Base-by-base conservation (phyloP, 1,284 basidiomycete genomes). In the Ganoderma lingzhi region DNA sequence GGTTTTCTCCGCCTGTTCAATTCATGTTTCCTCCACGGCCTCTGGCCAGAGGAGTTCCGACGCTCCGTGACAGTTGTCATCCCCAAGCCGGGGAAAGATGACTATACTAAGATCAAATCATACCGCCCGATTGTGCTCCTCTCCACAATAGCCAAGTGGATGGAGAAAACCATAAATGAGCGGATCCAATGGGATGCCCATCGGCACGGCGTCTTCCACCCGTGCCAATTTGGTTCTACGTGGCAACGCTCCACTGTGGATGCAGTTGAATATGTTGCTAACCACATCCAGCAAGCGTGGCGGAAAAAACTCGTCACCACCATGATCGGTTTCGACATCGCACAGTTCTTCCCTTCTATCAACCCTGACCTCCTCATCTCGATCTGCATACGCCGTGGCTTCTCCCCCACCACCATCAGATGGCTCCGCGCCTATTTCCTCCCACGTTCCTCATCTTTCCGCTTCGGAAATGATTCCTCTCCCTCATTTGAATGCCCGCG, bases 331-430 rank as follows among this genome's bases (percentile, higher is more conserved):
- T 65, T 66, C 37, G 68, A 72, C 28, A 48, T 72, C 1, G 65
- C 66, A 2, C 69, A 70, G 12, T 70, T 70, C 58, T 70, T 70
- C 53, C 67, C 70, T 1, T 71, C 68, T 14, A 48, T 70, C 55
- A 63, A 71, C 42, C 63, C 61, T 55, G 53, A 62, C 8, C 62
- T 72, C 0, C 60, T 70, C 14, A 32, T 61, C 42, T n/a, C 32
- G 28, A 65, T 65, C 19, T 32, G 60, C 2, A 35, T n/a, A 0
- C 63, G 61, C 0, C 35, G 28, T 17, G 66, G 69, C 19, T 70
- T 67, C 55, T 10, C 53, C 4, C 60, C 42, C 23, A 9, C 17
- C n/a, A 45, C 63, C 32, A 51, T 53, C 1, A 2, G 3, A 2
- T 70, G 67, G 51, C 65, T 73, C 55, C 51, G 58, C 0, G 1